These are phyloP conservation scores for Nasturtium officinale DNA, from an alignment of 345 rosid genomes.

Conservation along the genomic window DNA sequence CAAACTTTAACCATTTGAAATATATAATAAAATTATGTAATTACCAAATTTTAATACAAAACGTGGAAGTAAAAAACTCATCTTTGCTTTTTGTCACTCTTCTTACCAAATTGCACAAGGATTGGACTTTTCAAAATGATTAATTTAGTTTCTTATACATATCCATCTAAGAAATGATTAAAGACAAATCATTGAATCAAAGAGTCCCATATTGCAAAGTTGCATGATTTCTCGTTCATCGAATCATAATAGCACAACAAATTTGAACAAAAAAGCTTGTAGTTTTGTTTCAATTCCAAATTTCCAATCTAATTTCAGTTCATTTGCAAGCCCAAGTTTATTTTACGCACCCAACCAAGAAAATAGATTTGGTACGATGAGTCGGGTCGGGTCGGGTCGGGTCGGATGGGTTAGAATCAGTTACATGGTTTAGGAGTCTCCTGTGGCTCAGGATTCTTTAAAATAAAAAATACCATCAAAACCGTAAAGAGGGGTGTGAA, in stretches of 20 bases:
- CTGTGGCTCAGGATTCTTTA: slow-evolving; percentile 39
- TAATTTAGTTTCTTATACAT: not conserved
- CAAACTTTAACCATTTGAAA: not conserved
- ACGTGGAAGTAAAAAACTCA: slow-evolving; percentile 31
- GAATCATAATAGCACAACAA: slow-evolving; percentile 11
- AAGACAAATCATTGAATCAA: slow-evolving; percentile 11
- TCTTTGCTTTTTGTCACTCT: not conserved
- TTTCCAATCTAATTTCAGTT: not conserved
- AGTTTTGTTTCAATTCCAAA: not conserved
- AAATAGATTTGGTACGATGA: not conserved
- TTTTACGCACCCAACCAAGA: not conserved
- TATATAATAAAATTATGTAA: not conserved
- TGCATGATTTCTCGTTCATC: slow-evolving; percentile 19
- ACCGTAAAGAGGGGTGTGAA: not conserved
- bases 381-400: slow-evolving; percentile 6
- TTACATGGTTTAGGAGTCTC: not conserved
- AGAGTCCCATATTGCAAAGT: not conserved
- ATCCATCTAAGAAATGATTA: slow-evolving; percentile 19
- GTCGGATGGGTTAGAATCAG: not conserved
- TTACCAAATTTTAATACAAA: not conserved
- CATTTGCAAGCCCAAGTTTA: not conserved
- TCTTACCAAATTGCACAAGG: slow-evolving; percentile 16
- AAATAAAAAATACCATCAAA: not conserved
- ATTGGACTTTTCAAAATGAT: slow-evolving; percentile 13
- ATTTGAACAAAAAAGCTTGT: not conserved